Conservation (phyloP, 1,284 basidiomycete genomes). For the Thecaphora frezii region DNA sequence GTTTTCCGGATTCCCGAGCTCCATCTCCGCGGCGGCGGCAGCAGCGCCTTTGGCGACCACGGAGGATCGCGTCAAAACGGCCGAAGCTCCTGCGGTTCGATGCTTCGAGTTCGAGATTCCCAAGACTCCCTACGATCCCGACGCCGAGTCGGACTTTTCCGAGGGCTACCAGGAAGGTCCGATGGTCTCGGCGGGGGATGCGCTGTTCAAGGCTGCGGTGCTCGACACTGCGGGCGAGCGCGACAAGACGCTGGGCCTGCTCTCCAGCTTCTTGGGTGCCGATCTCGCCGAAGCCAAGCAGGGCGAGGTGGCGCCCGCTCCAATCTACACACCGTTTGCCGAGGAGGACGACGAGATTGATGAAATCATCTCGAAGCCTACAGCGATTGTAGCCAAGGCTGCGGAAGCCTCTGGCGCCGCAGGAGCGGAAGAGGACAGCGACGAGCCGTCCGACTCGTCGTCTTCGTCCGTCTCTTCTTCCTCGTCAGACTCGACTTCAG, state of each 20-base stretch:
- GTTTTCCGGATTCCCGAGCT: slow-evolving; percentile 22
- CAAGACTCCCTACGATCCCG: slow-evolving; percentile 20
- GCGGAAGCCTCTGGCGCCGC: slow-evolving; percentile 1
- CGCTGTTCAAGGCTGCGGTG: slow-evolving; percentile 1
- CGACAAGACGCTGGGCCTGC: slow-evolving; percentile 24
- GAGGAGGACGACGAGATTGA: slow-evolving; percentile 63
- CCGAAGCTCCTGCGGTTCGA: too few species aligned
- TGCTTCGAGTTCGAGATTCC: too few species aligned
- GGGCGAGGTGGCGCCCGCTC: slow-evolving; percentile 6
- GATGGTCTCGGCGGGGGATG: too few species aligned
- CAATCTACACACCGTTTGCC: slow-evolving; percentile 59
- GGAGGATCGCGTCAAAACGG: too few species aligned
- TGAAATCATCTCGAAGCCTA: background rate
- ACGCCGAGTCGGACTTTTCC: slow-evolving; percentile 41
- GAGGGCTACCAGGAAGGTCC: slow-evolving; percentile 51
- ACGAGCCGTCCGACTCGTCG: too few species aligned
- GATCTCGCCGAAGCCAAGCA: slow-evolving; percentile 63
- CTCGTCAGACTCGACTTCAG: slow-evolving; percentile 3
- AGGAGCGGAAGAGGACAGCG: background rate
- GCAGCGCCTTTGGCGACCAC: slow-evolving; percentile 1
- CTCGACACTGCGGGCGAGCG: slow-evolving; percentile 19
- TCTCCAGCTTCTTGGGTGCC: slow-evolving; percentile 63
- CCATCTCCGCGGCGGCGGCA: slow-evolving; percentile 1
- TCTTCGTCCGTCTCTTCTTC: background rate
- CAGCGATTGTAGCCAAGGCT: background rate